Percentiles rank a stretch among this genome's conserved stretches.
Conservation (phyloP, 441 rosid genomes). For the Pelargonium myrrhifolium region DNA sequence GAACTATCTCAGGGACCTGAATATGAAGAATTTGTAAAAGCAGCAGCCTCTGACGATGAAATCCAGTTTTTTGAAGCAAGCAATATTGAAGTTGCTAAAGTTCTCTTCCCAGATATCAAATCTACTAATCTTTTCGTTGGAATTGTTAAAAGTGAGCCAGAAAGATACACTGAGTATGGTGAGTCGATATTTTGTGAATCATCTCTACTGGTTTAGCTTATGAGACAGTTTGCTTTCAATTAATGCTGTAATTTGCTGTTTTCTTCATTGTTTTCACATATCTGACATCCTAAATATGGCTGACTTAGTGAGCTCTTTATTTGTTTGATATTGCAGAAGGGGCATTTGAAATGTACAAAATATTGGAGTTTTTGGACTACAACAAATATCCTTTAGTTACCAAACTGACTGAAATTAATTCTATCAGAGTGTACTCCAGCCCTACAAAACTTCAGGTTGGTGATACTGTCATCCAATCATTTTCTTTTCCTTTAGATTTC, state of each 20-base stretch:
- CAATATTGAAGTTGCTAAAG: conserved; percentile 40
- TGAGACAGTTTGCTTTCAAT: not conserved
- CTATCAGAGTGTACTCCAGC: conserved; percentile 63
- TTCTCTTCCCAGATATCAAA: conserved; percentile 55
- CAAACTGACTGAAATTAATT: conserved; percentile 61
- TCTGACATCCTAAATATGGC: conserved; percentile 13
- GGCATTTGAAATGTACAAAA: conserved; percentile 36
- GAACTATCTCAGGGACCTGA: conserved; percentile 45
- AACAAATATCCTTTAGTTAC: conserved; percentile 80
- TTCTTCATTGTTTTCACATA: conserved; percentile 12
- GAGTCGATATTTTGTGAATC: conserved; percentile 26
- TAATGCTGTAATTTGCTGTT: conserved; percentile 3
- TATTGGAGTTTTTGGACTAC: conserved; percentile 53
- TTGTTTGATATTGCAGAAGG: conserved; percentile 49
- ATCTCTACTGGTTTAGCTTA: not conserved
- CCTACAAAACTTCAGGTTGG: conserved; percentile 72
- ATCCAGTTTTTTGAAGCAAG: conserved; percentile 71
- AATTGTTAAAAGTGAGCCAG: conserved; percentile 75
- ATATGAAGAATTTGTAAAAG: conserved; percentile 57
- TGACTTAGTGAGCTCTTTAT: conserved; percentile 14
- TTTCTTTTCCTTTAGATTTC: not conserved
- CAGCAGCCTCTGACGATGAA: conserved; percentile 60
- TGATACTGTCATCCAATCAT: conserved; percentile 12
- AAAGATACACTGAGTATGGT: conserved; percentile 64
- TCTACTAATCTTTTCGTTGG: conserved; percentile 42